Conservation (phyloP, 805 yeast genomes). For the Hanseniaspora nectarophila region DNA sequence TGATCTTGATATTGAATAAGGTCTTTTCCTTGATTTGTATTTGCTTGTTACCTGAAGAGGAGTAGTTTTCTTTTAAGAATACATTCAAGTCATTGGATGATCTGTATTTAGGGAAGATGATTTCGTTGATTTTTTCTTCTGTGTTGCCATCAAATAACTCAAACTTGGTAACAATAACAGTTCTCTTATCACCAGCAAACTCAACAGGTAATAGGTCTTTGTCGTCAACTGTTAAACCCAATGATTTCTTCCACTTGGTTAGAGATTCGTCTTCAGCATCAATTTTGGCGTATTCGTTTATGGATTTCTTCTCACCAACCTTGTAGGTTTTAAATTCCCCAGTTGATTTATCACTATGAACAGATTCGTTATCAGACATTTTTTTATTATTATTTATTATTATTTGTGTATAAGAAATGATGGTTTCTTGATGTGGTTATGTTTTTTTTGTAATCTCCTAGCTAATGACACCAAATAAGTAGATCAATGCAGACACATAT, state of each 20-base stretch:
- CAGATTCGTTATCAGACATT: slow-evolving; percentile 12
- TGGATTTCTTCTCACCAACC: slow-evolving; percentile 51
- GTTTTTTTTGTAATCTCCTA: background rate
- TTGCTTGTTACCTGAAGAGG: slow-evolving; percentile 29
- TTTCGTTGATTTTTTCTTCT: slow-evolving; percentile 45
- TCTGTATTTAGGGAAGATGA: slow-evolving; percentile 30
- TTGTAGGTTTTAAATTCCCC: slow-evolving; percentile 25
- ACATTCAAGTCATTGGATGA: slow-evolving; percentile 8
- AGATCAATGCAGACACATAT: too few relatives aligned
- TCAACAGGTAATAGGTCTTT: slow-evolving; percentile 51
- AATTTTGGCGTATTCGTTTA: slow-evolving; percentile 67
- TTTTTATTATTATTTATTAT: background rate
- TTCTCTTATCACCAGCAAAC: slow-evolving; percentile 54
- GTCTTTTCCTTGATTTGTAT: slow-evolving; percentile 72
- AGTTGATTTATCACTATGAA: slow-evolving; percentile 21
- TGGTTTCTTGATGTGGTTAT: background rate
- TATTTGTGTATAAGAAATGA: too few relatives aligned
- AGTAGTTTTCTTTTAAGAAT: slow-evolving; percentile 3
- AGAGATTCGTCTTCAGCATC: slow-evolving; percentile 87
- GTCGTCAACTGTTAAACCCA: slow-evolving; percentile 48
- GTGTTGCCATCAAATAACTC: slow-evolving; percentile 57
- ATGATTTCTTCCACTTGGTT: slow-evolving; percentile 81
- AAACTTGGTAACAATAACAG: slow-evolving; percentile 70
- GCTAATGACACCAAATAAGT: too few relatives aligned
- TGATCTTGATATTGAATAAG: slow-evolving; percentile 56